phyloP scores from a whole-genome alignment of 2,329 filamentous ascomycete genomes.

The Fusarium brachygibbosum region DNA sequence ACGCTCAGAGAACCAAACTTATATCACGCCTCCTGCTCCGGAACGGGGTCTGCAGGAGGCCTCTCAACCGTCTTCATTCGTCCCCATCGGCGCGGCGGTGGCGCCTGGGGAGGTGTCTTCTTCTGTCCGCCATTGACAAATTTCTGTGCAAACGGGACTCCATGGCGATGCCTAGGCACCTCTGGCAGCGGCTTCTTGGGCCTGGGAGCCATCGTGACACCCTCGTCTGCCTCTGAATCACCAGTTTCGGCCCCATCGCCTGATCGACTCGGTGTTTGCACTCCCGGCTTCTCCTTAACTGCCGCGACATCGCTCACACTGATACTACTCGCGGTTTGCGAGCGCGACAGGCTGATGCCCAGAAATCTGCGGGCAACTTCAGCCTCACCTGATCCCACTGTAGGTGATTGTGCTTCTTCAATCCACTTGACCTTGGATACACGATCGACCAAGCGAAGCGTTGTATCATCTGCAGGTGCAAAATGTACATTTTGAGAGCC shows the following conservation, averaged over 20 bases:
- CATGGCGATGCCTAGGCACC: conserved; percentile 70
- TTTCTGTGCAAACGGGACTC: conserved; percentile 59
- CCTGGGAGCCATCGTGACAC: conserved; percentile 47
- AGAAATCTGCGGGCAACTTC: conserved; percentile 71
- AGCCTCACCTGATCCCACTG: conserved; percentile 54
- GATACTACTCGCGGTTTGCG: conserved; percentile 77
- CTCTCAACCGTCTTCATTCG: conserved; percentile 56
- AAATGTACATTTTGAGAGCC: conserved; percentile 79
- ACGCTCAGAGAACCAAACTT: neutral
- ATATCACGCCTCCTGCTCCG: conserved; percentile 32
- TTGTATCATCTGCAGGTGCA: conserved; percentile 84
- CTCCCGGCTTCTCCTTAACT: conserved; percentile 84
- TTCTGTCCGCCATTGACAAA: conserved; percentile 52
- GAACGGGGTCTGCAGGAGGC: conserved; percentile 48
- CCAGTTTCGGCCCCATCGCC: conserved; percentile 48
- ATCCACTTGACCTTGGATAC: conserved; percentile 81
- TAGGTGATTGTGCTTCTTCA: conserved; percentile 50
- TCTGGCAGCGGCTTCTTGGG: conserved; percentile 65
- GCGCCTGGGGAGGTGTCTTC: conserved; percentile 61
- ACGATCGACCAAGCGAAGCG: conserved; percentile 80
- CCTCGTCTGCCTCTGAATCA: conserved; percentile 39
- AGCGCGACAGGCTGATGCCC: conserved; percentile 77
- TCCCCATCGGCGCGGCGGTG: conserved; percentile 62
- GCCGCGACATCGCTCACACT: conserved; percentile 84
- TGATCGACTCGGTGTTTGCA: conserved; percentile 80